These are phyloP conservation scores for Diaporthe amygdali DNA, from an alignment of 2,329 filamentous ascomycete species.

Conservation along the genomic window DNA sequence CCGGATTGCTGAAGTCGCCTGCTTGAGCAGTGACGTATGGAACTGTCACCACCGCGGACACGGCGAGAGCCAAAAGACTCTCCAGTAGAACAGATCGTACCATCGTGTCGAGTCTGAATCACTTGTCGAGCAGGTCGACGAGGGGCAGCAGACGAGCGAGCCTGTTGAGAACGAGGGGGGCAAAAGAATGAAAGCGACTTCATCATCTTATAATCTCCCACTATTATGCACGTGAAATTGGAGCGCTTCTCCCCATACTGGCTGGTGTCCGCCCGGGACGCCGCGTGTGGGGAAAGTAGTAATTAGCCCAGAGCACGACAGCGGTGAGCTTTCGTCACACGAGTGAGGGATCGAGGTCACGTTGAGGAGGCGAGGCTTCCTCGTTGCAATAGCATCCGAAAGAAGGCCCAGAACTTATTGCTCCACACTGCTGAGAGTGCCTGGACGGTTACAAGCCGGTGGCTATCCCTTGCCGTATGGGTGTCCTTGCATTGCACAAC, in stretches of 20 bases:
- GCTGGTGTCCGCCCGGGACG: neutral
- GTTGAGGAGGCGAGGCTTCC: neutral
- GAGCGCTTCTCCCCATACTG: neutral
- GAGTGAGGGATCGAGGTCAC: neutral
- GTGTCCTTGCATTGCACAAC: neutral
- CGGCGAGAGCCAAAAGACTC: neutral
- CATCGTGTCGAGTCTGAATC: neutral
- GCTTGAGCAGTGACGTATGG: neutral
- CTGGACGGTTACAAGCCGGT: neutral
- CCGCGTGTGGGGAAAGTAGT: neutral
- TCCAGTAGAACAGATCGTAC: neutral
- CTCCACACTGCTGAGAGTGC: neutral
- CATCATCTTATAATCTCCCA: neutral
- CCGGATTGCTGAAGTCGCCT: constrained; percentile 2
- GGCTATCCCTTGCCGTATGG: neutral
- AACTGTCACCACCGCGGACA: neutral
- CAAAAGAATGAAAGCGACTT: neutral
- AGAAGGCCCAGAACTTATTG: neutral
- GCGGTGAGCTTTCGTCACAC: neutral
- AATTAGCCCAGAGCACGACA: constrained; percentile 2
- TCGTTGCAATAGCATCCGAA: constrained; percentile 7
- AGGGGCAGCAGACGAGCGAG: neutral
- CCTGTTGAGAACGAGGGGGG: neutral
- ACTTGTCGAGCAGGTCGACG: neutral
- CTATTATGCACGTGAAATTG: neutral